These are phyloP conservation scores for Tetraselmis chui DNA, from an alignment of 139 green algal genomes.

Conservation along the genomic window DNA sequence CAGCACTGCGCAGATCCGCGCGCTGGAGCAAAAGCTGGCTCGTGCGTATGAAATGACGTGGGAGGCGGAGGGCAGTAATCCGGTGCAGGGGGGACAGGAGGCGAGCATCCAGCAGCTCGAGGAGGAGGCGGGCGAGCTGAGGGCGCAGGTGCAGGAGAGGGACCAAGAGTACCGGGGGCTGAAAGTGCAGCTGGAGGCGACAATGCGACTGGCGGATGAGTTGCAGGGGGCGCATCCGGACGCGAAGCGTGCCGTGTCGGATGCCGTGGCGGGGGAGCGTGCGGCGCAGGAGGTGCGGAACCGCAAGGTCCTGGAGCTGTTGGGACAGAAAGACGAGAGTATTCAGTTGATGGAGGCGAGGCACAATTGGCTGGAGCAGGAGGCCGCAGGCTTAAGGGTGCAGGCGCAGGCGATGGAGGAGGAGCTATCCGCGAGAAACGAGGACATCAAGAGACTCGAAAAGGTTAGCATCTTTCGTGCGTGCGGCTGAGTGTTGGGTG, in stretches of 20 bases:
- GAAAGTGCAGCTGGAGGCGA: slow-evolving; percentile 8
- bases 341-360: slow-evolving; percentile 25
- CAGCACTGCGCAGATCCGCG: slow-evolving; percentile 5
- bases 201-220: not conserved
- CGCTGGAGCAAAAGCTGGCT: slow-evolving; percentile 2
- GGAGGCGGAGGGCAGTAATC: slow-evolving; percentile 24
- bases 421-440: slow-evolving; percentile 32
- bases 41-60: no score
- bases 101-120: not conserved
- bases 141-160: slow-evolving; percentile 10
- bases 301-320: slow-evolving; percentile 29
- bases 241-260: slow-evolving; percentile 10
- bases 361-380: slow-evolving; percentile 16
- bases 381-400: slow-evolving; percentile 20
- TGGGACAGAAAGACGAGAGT: slow-evolving; percentile 28
- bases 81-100: slow-evolving; percentile 20
- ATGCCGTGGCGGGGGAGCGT: slow-evolving; percentile 28
- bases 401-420: slow-evolving; percentile 28
- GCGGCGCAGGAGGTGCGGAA: slow-evolving; percentile 31
- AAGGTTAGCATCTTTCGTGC: slow-evolving; percentile 2
- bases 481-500: slow-evolving; percentile 10
- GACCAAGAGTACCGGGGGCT: slow-evolving; percentile 11
- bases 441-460: slow-evolving; percentile 23
- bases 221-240: slow-evolving; percentile 1
- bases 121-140: slow-evolving; percentile 15